Percentiles rank a stretch among this genome's conserved stretches.
Conservation (phyloP, 1,284 basidiomycete species). For the Vanrija sp. region DNA sequence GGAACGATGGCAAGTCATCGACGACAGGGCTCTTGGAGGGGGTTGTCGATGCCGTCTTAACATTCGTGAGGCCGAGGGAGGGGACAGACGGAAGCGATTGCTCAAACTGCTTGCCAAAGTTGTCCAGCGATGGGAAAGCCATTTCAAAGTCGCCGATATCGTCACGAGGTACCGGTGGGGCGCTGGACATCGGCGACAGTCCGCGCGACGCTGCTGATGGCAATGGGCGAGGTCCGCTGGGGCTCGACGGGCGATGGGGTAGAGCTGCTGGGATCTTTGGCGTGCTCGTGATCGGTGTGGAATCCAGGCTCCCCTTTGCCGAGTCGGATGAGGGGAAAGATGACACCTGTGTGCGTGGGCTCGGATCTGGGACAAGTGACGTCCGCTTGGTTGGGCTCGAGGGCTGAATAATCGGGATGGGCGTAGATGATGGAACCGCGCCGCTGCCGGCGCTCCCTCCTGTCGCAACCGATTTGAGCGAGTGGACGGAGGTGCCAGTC, state of each 20-base stretch:
- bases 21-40: constrained; percentile 8
- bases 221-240: not conserved
- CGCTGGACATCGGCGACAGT: not conserved
- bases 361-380: too few species aligned
- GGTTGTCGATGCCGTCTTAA: not conserved
- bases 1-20: constrained; percentile 1
- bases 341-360: too few species aligned
- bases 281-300: not conserved
- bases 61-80: not conserved
- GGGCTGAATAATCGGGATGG: too few species aligned
- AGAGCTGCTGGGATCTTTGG: not conserved
- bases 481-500: too few species aligned
- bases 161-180: constrained; percentile 6
- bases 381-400: too few species aligned
- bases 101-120: constrained; percentile 44
- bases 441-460: too few species aligned
- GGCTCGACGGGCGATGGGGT: not conserved
- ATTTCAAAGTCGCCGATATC: constrained; percentile 36
- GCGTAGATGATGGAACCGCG: too few species aligned
- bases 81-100: constrained; percentile 12
- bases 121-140: constrained; percentile 43
- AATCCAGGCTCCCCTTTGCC: not conserved
- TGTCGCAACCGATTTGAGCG: too few species aligned
- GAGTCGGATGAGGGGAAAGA: too few species aligned
- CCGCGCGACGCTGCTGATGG: not conserved